Evolutionary conservation across 371 early-diverging fungal genomes (phyloP).

Genomic region (Mucor lusitanicus): DNA sequence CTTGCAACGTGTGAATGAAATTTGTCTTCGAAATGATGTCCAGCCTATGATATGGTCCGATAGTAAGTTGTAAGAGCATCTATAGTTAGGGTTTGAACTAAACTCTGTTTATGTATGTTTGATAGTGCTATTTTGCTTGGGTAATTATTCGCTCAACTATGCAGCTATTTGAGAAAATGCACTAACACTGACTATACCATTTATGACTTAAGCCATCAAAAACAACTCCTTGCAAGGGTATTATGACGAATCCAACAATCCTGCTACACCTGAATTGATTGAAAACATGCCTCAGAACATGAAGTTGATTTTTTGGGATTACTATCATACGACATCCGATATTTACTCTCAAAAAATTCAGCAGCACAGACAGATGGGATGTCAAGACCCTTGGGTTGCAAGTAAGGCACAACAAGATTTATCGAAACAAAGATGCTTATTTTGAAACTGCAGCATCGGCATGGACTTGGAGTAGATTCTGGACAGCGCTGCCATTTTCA

Average conservation of each 20-base stretch:
- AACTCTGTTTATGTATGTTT: neutral
- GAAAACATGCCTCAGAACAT: slow-evolving; percentile 67
- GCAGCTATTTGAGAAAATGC: neutral
- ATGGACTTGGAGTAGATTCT: slow-evolving; percentile 89
- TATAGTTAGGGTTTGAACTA: neutral
- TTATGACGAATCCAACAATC: slow-evolving; percentile 69
- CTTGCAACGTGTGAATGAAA: slow-evolving; percentile 68
- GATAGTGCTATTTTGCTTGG: slow-evolving; percentile 66
- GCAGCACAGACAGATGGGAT: slow-evolving; percentile 82
- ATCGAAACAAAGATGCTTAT: neutral
- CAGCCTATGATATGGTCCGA: slow-evolving; percentile 90
- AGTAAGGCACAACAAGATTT: slow-evolving; percentile 28
- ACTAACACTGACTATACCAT: slow-evolving; percentile 22
- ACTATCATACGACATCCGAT: slow-evolving; percentile 75
- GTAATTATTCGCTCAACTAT: slow-evolving; percentile 14
- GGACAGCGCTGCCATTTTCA: slow-evolving; percentile 80
- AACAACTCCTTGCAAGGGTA: slow-evolving; percentile 79
- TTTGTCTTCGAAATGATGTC: slow-evolving; percentile 63
- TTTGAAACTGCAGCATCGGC: slow-evolving; percentile 40
- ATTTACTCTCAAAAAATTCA: slow-evolving; percentile 75
- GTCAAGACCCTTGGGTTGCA: slow-evolving; percentile 79
- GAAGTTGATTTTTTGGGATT: slow-evolving; percentile 88
- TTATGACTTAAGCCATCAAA: slow-evolving; percentile 57
- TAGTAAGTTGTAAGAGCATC: slow-evolving; percentile 49
- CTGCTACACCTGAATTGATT: slow-evolving; percentile 55